These are phyloP conservation scores for Stevia rebaudiana DNA, from an alignment of 140 eudicot species.

Conservation along the genomic window DNA sequence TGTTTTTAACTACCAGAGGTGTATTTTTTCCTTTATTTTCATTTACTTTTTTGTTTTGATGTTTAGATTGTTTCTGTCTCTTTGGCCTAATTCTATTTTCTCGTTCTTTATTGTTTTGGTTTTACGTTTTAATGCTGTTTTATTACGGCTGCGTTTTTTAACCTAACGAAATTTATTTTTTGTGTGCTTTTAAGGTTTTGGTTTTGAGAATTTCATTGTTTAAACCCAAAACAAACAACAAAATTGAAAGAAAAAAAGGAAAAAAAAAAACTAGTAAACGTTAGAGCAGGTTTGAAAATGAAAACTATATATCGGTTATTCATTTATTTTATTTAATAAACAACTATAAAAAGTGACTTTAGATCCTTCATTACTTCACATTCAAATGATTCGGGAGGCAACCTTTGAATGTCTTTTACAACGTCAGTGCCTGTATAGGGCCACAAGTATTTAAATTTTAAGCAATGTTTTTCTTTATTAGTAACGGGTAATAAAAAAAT, in stretches of 20 bases:
- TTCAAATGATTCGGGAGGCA: slow-evolving; percentile 41
- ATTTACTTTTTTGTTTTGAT: too few species aligned
- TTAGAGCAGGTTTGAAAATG: background rate
- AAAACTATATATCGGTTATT: background rate
- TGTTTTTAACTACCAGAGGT: too few species aligned
- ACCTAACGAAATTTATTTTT: too few species aligned
- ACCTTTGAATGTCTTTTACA: slow-evolving; percentile 29
- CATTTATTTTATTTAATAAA: background rate
- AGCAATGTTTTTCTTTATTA: background rate
- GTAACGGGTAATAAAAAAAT: background rate
- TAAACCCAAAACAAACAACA: background rate
- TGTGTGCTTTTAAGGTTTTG: too few species aligned
- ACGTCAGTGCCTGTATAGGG: slow-evolving; percentile 30
- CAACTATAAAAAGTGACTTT: slow-evolving; percentile 18
- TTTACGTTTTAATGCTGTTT: too few species aligned
- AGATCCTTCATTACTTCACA: slow-evolving; percentile 26
- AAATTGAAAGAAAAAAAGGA: background rate
- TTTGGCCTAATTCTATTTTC: too few species aligned
- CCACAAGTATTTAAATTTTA: slow-evolving; percentile 9
- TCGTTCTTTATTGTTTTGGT: too few species aligned
- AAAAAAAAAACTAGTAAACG: slow-evolving; percentile 5
- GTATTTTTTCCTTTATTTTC: too few species aligned
- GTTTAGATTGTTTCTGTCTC: too few species aligned
- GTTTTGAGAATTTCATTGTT: background rate
- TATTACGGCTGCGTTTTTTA: too few species aligned